Conservation (phyloP, 768 basidiomycete species). For the Lentinula guzmanii region DNA sequence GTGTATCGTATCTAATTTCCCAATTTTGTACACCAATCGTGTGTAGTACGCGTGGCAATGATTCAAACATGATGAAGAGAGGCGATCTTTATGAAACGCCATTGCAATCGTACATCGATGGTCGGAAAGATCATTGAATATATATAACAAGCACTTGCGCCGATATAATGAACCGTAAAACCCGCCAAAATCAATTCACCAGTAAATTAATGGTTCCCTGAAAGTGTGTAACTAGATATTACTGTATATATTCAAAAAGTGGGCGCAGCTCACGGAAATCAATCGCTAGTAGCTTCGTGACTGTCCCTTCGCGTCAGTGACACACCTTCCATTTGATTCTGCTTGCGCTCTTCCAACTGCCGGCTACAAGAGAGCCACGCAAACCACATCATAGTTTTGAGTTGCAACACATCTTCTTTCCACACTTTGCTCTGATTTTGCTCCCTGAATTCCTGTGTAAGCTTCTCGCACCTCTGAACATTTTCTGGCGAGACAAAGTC, state of each 20-base stretch:
- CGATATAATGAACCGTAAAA: no score
- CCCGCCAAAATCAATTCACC: no score
- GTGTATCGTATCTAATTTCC: no score
- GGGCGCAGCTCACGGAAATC: not conserved
- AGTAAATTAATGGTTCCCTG: not conserved
- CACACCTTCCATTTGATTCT: not conserved
- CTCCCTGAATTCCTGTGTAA: constrained; percentile 85
- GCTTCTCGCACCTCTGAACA: constrained; percentile 74
- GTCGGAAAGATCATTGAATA: no score
- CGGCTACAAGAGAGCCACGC: constrained; percentile 71
- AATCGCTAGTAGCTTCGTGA: not conserved
- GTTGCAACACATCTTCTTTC: constrained; percentile 92
- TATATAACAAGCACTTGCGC: no score
- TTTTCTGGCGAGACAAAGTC: constrained; percentile 97
- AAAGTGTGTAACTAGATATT: not conserved
- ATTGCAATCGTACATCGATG: no score
- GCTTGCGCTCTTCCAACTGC: constrained; percentile 19
- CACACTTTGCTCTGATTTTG: constrained; percentile 85
- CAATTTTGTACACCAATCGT: no score
- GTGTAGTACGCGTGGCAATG: no score
- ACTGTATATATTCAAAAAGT: not conserved
- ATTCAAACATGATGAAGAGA: no score
- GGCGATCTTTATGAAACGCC: no score
- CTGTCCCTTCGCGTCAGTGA: not conserved
- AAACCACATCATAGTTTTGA: constrained; percentile 92